Percentiles rank a stretch among this genome's conserved stretches.
Evolutionary conservation across 2,329 filamentous ascomycete genomes (phyloP).

Genomic region (Botrytis deweyae): DNA sequence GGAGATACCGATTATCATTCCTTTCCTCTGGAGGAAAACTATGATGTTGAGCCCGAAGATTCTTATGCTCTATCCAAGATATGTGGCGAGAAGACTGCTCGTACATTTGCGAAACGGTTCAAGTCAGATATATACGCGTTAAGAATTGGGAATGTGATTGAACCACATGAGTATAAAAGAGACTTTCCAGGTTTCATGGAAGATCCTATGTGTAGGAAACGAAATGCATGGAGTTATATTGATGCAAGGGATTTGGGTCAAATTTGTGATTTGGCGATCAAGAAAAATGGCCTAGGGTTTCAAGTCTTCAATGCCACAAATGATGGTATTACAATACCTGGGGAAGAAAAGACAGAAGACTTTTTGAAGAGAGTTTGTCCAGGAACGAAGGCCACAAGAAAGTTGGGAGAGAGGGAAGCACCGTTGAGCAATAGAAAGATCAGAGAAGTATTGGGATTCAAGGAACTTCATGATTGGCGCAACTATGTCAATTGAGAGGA

Average conservation of each 20-base stretch:
- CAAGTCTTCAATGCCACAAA: background rate
- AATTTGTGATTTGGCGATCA: background rate
- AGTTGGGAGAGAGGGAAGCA: background rate
- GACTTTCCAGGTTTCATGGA: background rate
- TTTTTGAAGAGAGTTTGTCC: background rate
- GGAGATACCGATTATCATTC: constrained; percentile 55
- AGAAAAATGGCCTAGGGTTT: background rate
- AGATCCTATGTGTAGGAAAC: background rate
- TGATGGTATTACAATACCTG: background rate
- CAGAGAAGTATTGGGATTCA: background rate
- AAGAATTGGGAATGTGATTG: background rate
- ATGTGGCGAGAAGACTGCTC: constrained; percentile 56
- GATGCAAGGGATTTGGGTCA: background rate
- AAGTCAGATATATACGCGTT: background rate
- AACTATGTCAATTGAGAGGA: background rate
- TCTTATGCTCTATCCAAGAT: constrained; percentile 61
- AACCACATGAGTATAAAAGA: background rate
- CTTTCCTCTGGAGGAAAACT: constrained; percentile 53
- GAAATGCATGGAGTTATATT: background rate
- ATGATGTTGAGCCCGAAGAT: constrained; percentile 51
- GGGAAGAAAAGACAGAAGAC: background rate
- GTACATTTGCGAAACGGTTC: constrained; percentile 30
- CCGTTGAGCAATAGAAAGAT: background rate
- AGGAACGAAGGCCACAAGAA: background rate
- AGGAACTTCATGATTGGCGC: background rate